These are phyloP conservation scores for Piloderma croceum DNA, from an alignment of 768 basidiomycete genomes.

Conservation along the genomic window DNA sequence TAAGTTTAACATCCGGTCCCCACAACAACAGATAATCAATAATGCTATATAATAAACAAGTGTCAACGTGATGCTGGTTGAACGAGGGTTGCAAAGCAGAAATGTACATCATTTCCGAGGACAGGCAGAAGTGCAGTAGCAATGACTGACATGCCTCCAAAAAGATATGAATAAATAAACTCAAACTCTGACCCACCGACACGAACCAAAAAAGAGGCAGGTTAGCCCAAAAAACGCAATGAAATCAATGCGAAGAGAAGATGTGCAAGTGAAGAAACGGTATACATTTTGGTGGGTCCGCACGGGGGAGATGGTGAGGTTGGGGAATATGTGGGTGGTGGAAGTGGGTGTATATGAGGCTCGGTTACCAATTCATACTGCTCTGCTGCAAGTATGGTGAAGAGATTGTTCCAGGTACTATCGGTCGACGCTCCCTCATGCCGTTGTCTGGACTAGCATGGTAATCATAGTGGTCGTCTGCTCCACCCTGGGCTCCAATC, in stretches of 20 bases:
- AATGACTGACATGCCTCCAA: too few species aligned
- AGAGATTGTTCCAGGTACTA: conserved; percentile 60
- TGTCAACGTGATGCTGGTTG: too few species aligned
- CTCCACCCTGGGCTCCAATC: conserved; percentile 47
- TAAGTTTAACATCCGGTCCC: too few species aligned
- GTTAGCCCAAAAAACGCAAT: too few species aligned
- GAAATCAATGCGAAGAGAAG: not conserved
- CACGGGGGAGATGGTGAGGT: not conserved
- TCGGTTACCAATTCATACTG: conserved; percentile 78
- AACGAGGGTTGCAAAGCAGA: too few species aligned
- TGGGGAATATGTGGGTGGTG: conserved; percentile 1
- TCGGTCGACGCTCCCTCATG: conserved; percentile 55
- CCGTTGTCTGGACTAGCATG: conserved; percentile 23
- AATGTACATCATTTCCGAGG: too few species aligned
- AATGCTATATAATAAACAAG: too few species aligned
- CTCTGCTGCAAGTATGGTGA: conserved; percentile 75
- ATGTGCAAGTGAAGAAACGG: not conserved
- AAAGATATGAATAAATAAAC: too few species aligned
- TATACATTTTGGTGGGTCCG: not conserved
- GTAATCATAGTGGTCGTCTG: conserved; percentile 34
- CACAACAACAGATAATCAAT: too few species aligned
- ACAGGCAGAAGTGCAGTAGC: too few species aligned
- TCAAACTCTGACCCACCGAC: too few species aligned
- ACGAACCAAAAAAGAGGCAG: too few species aligned
- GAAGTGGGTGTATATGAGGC: not conserved